phyloP scores from a whole-genome alignment of 176 grass and related monocot genomes.

The Secale cereale region DNA sequence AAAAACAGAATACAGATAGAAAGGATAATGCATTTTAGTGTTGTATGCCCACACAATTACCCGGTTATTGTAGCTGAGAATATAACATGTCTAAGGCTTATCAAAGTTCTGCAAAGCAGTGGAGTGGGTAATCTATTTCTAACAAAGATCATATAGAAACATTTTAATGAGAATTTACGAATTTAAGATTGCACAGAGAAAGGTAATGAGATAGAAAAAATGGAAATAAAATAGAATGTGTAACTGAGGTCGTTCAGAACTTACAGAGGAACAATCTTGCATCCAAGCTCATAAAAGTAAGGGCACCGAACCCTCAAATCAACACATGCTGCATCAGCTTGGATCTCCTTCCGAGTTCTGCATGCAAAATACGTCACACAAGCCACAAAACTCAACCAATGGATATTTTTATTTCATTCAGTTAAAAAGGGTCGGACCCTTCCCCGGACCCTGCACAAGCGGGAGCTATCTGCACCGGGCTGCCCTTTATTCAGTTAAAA shows the following conservation, averaged over 20 bases:
- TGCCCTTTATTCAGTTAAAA: not conserved
- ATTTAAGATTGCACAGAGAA: not conserved
- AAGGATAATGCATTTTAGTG: not conserved
- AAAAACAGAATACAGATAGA: not conserved
- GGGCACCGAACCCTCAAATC: constrained; percentile 71
- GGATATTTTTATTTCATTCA: not conserved
- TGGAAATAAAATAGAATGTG: not conserved
- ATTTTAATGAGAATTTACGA: not conserved
- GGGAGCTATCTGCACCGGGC: too few species aligned
- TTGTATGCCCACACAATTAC: not conserved
- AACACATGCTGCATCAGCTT: constrained; percentile 96
- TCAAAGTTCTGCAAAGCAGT: not conserved
- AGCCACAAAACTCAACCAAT: not conserved
- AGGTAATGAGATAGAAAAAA: not conserved
- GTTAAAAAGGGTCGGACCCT: not conserved
- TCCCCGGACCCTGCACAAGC: too few species aligned
- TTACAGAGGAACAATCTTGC: constrained; percentile 88
- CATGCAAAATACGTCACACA: not conserved
- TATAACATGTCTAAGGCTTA: not conserved
- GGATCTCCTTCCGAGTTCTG: constrained; percentile 86
- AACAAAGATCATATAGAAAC: not conserved
- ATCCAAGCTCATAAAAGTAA: constrained; percentile 90
- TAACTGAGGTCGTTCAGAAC: constrained; percentile 5
- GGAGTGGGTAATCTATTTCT: not conserved
- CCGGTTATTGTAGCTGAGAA: not conserved